Percentiles rank a stretch among this genome's conserved stretches.
Evolutionary conservation across 2,329 filamentous ascomycete genomes (phyloP).

Genomic region (Hymenoscyphus scutula): DNA sequence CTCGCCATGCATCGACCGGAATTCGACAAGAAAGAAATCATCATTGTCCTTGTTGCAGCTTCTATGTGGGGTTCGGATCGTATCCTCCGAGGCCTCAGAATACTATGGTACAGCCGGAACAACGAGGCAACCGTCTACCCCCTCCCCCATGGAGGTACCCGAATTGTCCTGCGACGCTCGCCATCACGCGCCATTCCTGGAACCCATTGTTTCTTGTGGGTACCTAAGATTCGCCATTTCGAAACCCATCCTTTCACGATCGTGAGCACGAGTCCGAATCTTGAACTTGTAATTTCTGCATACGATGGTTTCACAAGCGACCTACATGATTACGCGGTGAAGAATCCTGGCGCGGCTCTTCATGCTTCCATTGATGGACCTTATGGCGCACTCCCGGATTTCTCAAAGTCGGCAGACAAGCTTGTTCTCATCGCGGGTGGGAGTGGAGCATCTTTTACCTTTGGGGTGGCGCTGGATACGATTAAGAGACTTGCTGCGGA

Average conservation of each 20-base stretch:
- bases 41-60: conserved; percentile 43
- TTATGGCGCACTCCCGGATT: conserved; percentile 55
- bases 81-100: conserved; percentile 44
- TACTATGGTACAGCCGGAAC: conserved; percentile 46
- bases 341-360: conserved; percentile 49
- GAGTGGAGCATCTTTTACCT: conserved; percentile 59
- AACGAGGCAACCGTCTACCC: conserved; percentile 53
- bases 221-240: conserved; percentile 53
- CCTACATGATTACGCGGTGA: conserved; percentile 50
- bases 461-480: conserved; percentile 48
- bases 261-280: conserved; percentile 39
- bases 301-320: conserved; percentile 58
- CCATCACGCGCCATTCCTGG: conserved; percentile 47
- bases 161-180: conserved; percentile 53
- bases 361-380: conserved; percentile 56
- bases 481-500: conserved; percentile 41
- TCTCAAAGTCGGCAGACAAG: conserved; percentile 49
- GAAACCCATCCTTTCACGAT: conserved; percentile 67
- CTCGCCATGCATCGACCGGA: conserved; percentile 53
- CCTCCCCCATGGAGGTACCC: conserved; percentile 52
- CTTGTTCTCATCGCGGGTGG: conserved; percentile 60
- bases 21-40: conserved; percentile 40
- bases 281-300: conserved; percentile 55
- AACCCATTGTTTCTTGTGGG: conserved; percentile 63
- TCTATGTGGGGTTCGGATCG: conserved; percentile 53